Conservation (phyloP, 177 flowering plant species). For the Tripterygium wilfordii region DNA sequence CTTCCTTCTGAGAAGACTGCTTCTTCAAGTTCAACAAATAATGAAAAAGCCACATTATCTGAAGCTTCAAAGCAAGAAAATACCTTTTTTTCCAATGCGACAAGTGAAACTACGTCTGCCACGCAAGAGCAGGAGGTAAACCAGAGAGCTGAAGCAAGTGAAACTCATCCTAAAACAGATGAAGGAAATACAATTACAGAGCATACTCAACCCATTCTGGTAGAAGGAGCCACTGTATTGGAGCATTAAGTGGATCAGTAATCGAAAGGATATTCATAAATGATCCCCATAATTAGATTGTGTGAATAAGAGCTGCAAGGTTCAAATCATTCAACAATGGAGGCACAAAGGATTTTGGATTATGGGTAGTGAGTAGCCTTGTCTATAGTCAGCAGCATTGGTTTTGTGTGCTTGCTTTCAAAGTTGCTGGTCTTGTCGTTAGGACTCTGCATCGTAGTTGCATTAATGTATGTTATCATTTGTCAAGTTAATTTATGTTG, state of each 20-base stretch:
- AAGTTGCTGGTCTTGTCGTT: conserved; percentile 26
- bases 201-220: conserved; percentile 14
- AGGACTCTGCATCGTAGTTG: conserved; percentile 17
- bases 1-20: conserved; percentile 63
- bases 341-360: conserved; percentile 21
- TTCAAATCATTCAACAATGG: conserved; percentile 5
- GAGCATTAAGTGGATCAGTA: conserved; percentile 12
- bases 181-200: conserved; percentile 14
- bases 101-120: not conserved
- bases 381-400: conserved; percentile 23
- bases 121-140: conserved; percentile 18
- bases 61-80: conserved; percentile 22
- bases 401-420: conserved; percentile 22
- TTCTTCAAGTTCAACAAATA: conserved; percentile 21
- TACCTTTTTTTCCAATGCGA: conserved; percentile 16
- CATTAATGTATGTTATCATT: conserved; percentile 16
- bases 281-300: not conserved
- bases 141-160: conserved; percentile 17
- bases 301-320: not conserved
- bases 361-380: conserved; percentile 18
- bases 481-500: conserved; percentile 12
- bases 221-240: conserved; percentile 16
- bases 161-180: conserved; percentile 14
- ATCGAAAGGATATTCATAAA: not conserved
- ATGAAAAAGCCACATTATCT: conserved; percentile 8